Conservation (phyloP, 345 rosid species). For the Isatis tinctoria region DNA sequence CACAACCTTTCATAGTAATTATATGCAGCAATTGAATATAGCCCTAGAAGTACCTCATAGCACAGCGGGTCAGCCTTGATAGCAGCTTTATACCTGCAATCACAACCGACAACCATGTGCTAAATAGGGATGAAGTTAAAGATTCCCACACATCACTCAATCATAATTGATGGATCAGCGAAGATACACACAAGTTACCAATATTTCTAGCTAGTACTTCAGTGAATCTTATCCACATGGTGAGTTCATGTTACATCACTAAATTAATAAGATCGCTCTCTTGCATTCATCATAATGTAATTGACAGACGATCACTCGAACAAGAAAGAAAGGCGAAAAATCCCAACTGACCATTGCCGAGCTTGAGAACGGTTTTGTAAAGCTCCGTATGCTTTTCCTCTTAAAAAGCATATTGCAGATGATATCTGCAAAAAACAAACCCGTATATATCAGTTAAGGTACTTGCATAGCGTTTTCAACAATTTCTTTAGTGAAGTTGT, state of each 20-base stretch:
- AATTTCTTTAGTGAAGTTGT: background rate
- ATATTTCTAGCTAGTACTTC: background rate
- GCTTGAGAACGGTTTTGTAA: slow-evolving; percentile 87
- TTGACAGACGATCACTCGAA: background rate
- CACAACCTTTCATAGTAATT: background rate
- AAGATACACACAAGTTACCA: background rate
- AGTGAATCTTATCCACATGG: background rate
- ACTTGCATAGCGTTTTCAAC: slow-evolving; percentile 2
- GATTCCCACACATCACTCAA: background rate
- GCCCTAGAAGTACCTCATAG: slow-evolving; percentile 64
- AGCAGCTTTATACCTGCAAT: slow-evolving; percentile 90
- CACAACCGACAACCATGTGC: background rate
- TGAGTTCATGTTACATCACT: background rate
- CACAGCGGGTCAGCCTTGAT: slow-evolving; percentile 96
- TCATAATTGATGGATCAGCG: background rate
- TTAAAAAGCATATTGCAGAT: slow-evolving; percentile 86
- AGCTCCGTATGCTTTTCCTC: slow-evolving; percentile 94
- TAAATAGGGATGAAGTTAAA: background rate
- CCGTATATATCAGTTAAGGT: background rate
- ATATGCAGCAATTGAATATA: slow-evolving; percentile 6
- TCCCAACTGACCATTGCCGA: slow-evolving; percentile 62
- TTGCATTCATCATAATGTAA: background rate
- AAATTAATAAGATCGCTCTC: background rate
- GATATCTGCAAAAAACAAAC: slow-evolving; percentile 49
- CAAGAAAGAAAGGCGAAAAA: slow-evolving; percentile 1